Evolutionary conservation across 257 asterid genomes (phyloP).

Genomic region (Capsicum chinense): DNA sequence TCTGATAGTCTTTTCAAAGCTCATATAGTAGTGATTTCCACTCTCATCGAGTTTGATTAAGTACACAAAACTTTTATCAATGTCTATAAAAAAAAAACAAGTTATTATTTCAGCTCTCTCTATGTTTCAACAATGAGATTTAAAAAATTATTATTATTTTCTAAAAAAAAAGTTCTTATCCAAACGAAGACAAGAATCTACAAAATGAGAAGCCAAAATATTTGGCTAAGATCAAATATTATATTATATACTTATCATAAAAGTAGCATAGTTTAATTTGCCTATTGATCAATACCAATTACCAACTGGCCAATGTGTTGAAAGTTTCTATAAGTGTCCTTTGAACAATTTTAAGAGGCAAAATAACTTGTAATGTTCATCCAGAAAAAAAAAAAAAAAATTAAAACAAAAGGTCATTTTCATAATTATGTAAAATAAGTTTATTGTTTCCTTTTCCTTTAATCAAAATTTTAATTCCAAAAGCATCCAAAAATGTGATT

Average conservation of each 20-base stretch:
- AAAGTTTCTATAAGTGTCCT: slow-evolving; percentile 11
- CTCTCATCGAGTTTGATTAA: neutral
- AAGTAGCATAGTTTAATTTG: neutral
- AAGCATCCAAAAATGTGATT: neutral
- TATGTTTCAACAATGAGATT: neutral
- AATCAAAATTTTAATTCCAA: neutral
- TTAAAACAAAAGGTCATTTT: neutral
- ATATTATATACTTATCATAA: neutral
- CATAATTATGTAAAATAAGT: neutral
- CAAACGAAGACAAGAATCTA: slow-evolving; percentile 3
- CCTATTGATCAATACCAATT: slow-evolving; percentile 4
- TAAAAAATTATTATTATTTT: neutral
- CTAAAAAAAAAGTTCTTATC: neutral
- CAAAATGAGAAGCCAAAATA: neutral
- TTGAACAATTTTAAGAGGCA: slow-evolving; percentile 28
- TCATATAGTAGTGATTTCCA: neutral
- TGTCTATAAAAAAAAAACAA: neutral
- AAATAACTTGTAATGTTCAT: slow-evolving; percentile 12
- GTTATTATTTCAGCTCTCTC: slow-evolving; percentile 2
- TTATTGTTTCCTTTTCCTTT: neutral
- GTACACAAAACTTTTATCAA: neutral
- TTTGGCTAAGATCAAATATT: slow-evolving; percentile 7
- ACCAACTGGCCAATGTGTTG: slow-evolving; percentile 25
- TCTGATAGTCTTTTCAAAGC: too few relatives aligned
- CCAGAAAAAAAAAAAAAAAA: neutral